Evolutionary conservation across 352 stramenopile genomes (phyloP), one percentile per base, ranked within the genome.

Genomic region (Phytophthora pini): DNA sequence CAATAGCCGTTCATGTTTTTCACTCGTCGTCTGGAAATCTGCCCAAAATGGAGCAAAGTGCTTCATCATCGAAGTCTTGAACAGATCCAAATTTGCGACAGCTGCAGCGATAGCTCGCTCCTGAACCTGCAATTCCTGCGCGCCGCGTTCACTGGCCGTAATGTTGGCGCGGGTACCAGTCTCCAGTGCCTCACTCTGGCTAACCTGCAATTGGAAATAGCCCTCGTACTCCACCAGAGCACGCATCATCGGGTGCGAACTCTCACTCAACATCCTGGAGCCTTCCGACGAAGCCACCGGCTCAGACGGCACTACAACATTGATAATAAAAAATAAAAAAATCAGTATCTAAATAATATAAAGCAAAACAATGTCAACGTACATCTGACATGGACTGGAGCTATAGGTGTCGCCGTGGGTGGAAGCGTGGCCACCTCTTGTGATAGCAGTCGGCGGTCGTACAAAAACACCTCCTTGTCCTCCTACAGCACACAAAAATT

Each of bases 11-110:
- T 87, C 72, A 54, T 96, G 86, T 36, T 85, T 78, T 6, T 69
- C 70, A 3, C 68, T 86, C 7, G 84, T 74, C 0, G 62, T 46
- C 50, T 91, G 72, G 52, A 90, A 96, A 60, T 96, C 86, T 13
- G 54, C 61, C 84, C 86, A 96, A 59, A 96, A 96, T 24, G 86
- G 86, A 29, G 63, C 59, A 54, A 96, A 96, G 24, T 92, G 88
- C 50, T 91, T 89, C 50, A 75, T 85, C 86, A 96, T 94, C 8
- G 86, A 90, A 56, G 64, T 77, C 52, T 90, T 88, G 61, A 94
- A 94, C 44, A 87, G 69, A 38, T 96, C 86, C 57, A 96, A 51
- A 61, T 96, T 96, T 2, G 79, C 76, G 32, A 94, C 74, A 27
- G 88, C 88, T 15, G 88, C 88, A 27, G 71, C 53, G 26, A 96